Evolutionary conservation across 805 yeast species (phyloP).

Genomic region (Candida nanaspora): DNA sequence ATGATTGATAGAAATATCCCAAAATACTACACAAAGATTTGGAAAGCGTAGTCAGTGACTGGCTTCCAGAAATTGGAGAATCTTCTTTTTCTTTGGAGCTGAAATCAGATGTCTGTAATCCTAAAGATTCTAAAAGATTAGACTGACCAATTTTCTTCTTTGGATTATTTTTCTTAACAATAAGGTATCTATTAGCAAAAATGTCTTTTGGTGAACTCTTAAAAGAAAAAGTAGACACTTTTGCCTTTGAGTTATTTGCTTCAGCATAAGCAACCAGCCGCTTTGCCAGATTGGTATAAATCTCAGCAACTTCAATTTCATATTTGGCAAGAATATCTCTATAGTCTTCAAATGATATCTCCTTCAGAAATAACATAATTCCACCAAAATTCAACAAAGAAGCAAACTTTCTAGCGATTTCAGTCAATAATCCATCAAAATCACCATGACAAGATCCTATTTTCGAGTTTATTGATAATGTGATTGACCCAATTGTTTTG

Average conservation of each 20-base stretch:
- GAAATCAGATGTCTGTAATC: not conserved
- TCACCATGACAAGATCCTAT: not conserved
- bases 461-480: slow-evolving; percentile 23
- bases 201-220: slow-evolving; percentile 13
- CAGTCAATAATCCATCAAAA: slow-evolving; percentile 5
- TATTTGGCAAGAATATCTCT: slow-evolving; percentile 32
- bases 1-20: slow-evolving; percentile 7
- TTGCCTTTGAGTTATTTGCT: slow-evolving; percentile 1
- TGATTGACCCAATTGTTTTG: slow-evolving; percentile 19
- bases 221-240: slow-evolving; percentile 12
- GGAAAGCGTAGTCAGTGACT: not conserved
- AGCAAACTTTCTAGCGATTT: slow-evolving; percentile 24
- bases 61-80: not conserved
- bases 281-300: slow-evolving; percentile 21
- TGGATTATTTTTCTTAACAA: not conserved
- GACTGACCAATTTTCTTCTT: not conserved
- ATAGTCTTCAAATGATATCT: slow-evolving; percentile 43
- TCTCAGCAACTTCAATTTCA: slow-evolving; percentile 22
- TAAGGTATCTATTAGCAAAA: slow-evolving; percentile 6
- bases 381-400: slow-evolving; percentile 40
- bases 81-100: not conserved
- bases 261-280: slow-evolving; percentile 11
- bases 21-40: slow-evolving; percentile 2
- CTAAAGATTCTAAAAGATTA: slow-evolving; percentile 1
- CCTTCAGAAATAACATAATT: slow-evolving; percentile 50